phyloP scores from a whole-genome alignment of 2,329 filamentous ascomycete genomes.

The Cytospora schulzeri region DNA sequence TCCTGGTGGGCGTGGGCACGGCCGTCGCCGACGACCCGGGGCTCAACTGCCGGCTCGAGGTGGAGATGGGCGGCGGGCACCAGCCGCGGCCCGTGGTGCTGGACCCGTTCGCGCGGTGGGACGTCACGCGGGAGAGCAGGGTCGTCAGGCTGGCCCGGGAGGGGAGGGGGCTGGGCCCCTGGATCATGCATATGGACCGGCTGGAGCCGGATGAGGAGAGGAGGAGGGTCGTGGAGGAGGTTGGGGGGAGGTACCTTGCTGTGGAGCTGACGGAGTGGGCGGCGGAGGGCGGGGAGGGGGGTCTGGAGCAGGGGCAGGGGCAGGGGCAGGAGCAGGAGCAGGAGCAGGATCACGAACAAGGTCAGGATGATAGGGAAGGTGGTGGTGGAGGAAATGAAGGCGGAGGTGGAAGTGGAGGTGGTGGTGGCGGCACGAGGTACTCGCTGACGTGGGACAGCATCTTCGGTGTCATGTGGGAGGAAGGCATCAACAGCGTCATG shows the following conservation, averaged over 20 bases:
- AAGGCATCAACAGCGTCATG: slow-evolving; percentile 80
- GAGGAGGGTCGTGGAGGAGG: slow-evolving; percentile 44
- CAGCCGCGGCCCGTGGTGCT: slow-evolving; percentile 84
- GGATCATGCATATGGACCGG: slow-evolving; percentile 60
- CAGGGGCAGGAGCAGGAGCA: no score
- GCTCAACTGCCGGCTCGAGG: slow-evolving; percentile 76
- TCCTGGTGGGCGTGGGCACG: slow-evolving; percentile 83
- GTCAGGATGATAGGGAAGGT: no score
- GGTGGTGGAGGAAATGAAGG: no score
- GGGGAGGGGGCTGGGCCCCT: slow-evolving; percentile 72
- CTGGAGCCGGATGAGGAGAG: slow-evolving; percentile 47
- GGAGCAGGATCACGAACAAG: no score
- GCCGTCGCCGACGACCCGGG: slow-evolving; percentile 82
- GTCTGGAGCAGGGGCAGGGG: no score
- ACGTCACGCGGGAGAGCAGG: slow-evolving; percentile 59
- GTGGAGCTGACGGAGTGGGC: slow-evolving; percentile 43
- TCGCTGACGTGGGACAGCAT: slow-evolving; percentile 67
- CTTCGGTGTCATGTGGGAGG: slow-evolving; percentile 55
- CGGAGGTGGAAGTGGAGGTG: slow-evolving; percentile 31
- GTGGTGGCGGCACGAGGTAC: slow-evolving; percentile 37
- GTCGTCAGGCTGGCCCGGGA: slow-evolving; percentile 66
- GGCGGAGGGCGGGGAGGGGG: slow-evolving; percentile 31
- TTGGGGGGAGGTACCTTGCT: slow-evolving; percentile 56
- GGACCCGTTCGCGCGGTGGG: slow-evolving; percentile 78
- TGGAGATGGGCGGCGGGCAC: slow-evolving; percentile 47